phyloP scores from a whole-genome alignment of 495 filamentous ascomycete species.

The Penicillium herquei region DNA sequence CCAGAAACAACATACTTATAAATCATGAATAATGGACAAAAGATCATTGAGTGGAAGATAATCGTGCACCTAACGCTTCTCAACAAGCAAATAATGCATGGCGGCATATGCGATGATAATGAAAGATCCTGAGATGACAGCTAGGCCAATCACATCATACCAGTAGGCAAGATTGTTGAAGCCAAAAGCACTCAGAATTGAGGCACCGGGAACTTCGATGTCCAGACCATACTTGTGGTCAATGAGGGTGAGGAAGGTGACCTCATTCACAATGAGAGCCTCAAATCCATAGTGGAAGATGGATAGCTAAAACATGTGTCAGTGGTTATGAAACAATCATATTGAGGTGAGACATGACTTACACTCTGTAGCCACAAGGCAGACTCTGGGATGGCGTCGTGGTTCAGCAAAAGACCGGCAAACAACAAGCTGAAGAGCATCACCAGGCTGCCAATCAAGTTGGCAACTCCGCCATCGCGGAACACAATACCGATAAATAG shows the following conservation, averaged over 20 bases:
- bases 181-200: constrained; percentile 90
- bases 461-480: constrained; percentile 88
- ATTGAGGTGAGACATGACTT: constrained; percentile 27
- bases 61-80: constrained; percentile 64
- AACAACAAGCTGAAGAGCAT: constrained; percentile 98
- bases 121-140: constrained; percentile 76
- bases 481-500: constrained; percentile 96
- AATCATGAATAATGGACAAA: not conserved
- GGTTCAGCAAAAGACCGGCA: constrained; percentile 89
- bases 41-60: not conserved
- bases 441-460: constrained; percentile 89
- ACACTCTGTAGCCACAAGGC: constrained; percentile 86
- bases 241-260: constrained; percentile 81
- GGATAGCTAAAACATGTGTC: constrained; percentile 57
- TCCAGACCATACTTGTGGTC: constrained; percentile 94
- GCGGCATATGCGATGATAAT: constrained; percentile 85
- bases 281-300: constrained; percentile 99
- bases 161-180: constrained; percentile 83
- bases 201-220: constrained; percentile 92
- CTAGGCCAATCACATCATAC: constrained; percentile 79
- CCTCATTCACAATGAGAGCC: constrained; percentile 95
- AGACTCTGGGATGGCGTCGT: constrained; percentile 81
- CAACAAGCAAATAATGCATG: constrained; percentile 91
- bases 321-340: not conserved
- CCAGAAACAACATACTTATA: not conserved